Base-by-base conservation (phyloP, 2,329 filamentous ascomycete species). In the Ophiostoma novo-ulmi region DNA sequence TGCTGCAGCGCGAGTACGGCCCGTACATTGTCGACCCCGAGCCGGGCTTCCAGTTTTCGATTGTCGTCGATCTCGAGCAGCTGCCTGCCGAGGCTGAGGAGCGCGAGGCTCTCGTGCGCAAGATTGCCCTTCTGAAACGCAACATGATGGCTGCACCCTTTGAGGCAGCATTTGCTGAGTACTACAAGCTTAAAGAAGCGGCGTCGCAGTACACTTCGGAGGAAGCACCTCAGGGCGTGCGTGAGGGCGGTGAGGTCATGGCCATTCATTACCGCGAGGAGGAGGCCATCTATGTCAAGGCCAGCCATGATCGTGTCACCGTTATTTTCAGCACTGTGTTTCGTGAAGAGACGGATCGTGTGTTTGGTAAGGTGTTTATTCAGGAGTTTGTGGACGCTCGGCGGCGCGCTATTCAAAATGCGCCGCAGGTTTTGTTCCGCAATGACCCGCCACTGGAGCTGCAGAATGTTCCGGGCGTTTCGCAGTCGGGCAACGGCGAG, bases 301-400 rank as follows among this genome's bases (percentile, higher is more conserved):
- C 95, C 73, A 96, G 92, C 80, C 85, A 96, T 82, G 95, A 99
- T 80, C 89, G 95, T 77, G 95, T 99, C 69, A 99, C 96, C 0
- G 94, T 99, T 77, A 99, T 99, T 78, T 99, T 99, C 85, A 97
- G 93, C 82, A 99, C 95, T 61, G 88, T 98, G 69, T 99, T 99
- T 85, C 87, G 93, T 71, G 96, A 99, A 79, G 96, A 99, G 82
- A 99, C 96, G 70, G 95, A 99, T 79, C 87, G 94, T 73, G 92
- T 99, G 71, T 99, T 97, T 77, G 95, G 95, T 76, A 98, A 97
- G 82, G 93, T 99, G 17, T 99, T 99, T 79, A 88, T 99, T 76
- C 94, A 97, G 82, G 95, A 99, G 81, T 99, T 99, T 75, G 96
- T 98, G 71, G 95, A 99, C 81, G 95, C 96, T 10, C 87, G 95